Percentiles rank a stretch among this genome's conserved stretches.
Conservation (phyloP, 2,329 filamentous ascomycete genomes). For the Stagonosporopsis tanaceti region DNA sequence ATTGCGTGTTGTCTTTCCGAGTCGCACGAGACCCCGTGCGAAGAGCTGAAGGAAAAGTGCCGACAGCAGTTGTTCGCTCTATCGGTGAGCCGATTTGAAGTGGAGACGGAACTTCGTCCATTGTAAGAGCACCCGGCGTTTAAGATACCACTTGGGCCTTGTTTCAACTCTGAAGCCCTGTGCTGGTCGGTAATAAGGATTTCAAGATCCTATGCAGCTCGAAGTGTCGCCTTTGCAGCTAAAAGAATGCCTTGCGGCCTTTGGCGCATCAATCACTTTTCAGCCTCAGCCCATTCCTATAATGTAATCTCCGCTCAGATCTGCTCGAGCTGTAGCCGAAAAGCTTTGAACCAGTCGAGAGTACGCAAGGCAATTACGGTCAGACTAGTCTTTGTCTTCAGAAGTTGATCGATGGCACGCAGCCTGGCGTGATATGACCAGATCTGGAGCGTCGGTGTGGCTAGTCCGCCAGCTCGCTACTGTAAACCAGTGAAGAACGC, state of each 20-base stretch:
- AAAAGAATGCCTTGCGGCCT: constrained; percentile 24
- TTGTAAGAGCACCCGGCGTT: constrained; percentile 19
- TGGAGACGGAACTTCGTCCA: constrained; percentile 42
- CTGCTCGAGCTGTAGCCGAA: background rate
- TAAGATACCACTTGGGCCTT: background rate
- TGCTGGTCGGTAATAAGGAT: background rate
- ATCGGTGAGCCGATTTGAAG: constrained; percentile 43
- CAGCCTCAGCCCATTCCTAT: constrained; percentile 5
- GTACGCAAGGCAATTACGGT: background rate
- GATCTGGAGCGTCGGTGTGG: background rate
- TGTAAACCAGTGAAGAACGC: background rate
- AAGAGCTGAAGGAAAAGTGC: constrained; percentile 39
- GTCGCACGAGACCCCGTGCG: constrained; percentile 42
- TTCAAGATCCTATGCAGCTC: background rate
- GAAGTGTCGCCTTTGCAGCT: constrained; percentile 18
- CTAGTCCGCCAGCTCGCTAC: background rate
- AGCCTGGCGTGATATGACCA: constrained; percentile 1
- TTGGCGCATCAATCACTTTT: constrained; percentile 16
- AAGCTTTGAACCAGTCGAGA: background rate
- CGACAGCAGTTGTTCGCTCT: constrained; percentile 28
- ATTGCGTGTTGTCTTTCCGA: constrained; percentile 21
- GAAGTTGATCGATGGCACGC: background rate
- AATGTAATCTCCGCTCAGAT: background rate
- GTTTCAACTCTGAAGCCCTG: background rate
- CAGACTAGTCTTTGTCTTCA: background rate